Evolutionary conservation across 2,329 filamentous ascomycete genomes (phyloP).

Genomic region (Aspergillus vadensis): DNA sequence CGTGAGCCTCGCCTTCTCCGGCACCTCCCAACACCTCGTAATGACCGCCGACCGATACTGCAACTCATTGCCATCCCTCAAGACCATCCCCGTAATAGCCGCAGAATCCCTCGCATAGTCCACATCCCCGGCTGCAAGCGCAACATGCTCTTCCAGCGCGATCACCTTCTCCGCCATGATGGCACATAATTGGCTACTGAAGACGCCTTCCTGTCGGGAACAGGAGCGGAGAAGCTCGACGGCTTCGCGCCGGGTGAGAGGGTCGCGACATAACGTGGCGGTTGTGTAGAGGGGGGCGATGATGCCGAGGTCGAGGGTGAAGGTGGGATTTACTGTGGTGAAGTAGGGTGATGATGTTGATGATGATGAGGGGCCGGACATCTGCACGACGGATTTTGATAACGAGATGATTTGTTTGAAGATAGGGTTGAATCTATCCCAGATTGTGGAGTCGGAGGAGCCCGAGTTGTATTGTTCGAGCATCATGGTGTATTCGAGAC

Average conservation of each 20-base stretch:
- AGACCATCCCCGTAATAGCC: neutral
- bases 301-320: conserved; percentile 34
- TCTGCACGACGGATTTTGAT: conserved; percentile 27
- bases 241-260: conserved; percentile 29
- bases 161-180: conserved; percentile 25
- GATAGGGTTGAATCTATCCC: conserved; percentile 25
- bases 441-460: conserved; percentile 19
- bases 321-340: conserved; percentile 6
- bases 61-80: no score
- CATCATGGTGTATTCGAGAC: conserved; percentile 5
- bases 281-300: conserved; percentile 29
- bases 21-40: conserved; percentile 7
- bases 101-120: neutral
- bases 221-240: conserved; percentile 26
- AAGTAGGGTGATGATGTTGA: neutral
- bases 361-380: neutral
- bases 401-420: conserved; percentile 30
- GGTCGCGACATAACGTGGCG: conserved; percentile 34
- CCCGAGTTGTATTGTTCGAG: conserved; percentile 15
- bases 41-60: neutral
- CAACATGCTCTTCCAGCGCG: conserved; percentile 23
- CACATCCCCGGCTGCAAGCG: neutral
- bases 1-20: conserved; percentile 8
- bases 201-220: conserved; percentile 27
- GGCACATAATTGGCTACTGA: conserved; percentile 23